These are phyloP conservation scores for Colletotrichum sojae DNA, from an alignment of 2,329 filamentous ascomycete genomes.

Conservation along the genomic window DNA sequence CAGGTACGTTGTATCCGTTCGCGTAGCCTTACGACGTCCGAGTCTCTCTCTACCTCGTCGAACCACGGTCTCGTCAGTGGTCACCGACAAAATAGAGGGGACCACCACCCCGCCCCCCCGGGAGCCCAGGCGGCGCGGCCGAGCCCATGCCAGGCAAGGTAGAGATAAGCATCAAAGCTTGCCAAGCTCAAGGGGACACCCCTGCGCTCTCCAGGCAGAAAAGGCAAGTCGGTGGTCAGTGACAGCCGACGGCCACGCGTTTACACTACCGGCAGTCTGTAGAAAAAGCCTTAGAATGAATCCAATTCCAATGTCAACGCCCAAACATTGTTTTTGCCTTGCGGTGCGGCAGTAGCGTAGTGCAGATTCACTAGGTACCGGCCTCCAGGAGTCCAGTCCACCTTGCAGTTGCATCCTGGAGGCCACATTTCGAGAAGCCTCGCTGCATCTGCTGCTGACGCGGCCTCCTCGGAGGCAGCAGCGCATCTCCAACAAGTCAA, in stretches of 20 bases:
- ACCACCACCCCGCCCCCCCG: constrained; percentile 7
- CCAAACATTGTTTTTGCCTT: neutral
- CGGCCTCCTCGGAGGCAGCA: constrained; percentile 36
- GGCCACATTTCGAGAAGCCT: constrained; percentile 25
- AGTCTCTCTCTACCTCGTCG: constrained; percentile 3
- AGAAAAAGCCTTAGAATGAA: neutral
- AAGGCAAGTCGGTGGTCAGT: neutral
- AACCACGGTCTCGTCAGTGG: constrained; percentile 30
- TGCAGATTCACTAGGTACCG: too few species aligned
- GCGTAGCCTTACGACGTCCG: constrained; percentile 35
- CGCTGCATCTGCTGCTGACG: constrained; percentile 31
- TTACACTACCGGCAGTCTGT: constrained; percentile 1
- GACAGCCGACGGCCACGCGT: constrained; percentile 15
- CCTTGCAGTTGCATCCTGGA: neutral
- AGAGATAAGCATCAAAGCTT: constrained; percentile 38
- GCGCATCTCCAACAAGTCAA: constrained; percentile 2
- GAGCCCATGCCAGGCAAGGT: constrained; percentile 24
- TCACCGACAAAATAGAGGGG: constrained; percentile 14
- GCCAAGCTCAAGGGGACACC: constrained; percentile 12
- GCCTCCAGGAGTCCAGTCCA: neutral
- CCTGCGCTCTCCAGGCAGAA: constrained; percentile 8
- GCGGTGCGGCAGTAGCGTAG: too few species aligned
- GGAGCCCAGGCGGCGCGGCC: constrained; percentile 27
- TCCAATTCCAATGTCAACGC: constrained; percentile 5
- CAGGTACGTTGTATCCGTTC: constrained; percentile 13